Base-by-base conservation (phyloP, 2,329 filamentous ascomycete species). In the Cytospora piceae region DNA sequence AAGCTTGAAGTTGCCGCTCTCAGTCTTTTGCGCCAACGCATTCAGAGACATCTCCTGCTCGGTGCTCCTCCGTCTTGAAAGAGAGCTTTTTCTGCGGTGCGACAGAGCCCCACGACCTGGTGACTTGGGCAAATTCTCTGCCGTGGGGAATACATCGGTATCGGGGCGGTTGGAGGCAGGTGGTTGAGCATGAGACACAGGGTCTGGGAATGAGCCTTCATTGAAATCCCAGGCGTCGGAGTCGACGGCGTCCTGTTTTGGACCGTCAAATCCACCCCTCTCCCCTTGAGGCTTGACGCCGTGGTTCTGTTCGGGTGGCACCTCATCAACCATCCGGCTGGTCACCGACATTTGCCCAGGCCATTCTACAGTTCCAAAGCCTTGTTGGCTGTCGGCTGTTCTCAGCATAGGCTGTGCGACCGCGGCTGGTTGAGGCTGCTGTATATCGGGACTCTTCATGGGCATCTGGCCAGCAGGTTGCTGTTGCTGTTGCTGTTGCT, bases 201-300 rank as follows among this genome's bases (percentile, higher is more conserved):
- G 78, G 51, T 91, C 90, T 0, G 85, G 79, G 61, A 88, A 86
- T n/a, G 83, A 81, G 11, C 87, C 84, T 66, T 97, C 93, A 62
- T 94, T 92, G 71, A 99, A 99, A 73, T 96, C 94, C 95, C 95
- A 99, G 11, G 86, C 92, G 73, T 97, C 94, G 0, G 84, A 74
- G 66, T 91, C 88, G 4, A 82, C 79, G 9, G 76, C 73, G 1
- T 73, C 72, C 29, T 76, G 76, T 73, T 88, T 85, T 61, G 87
- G 82, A 29, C 78, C 73, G 20, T 78, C 71, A 46, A 81, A 79
- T 54, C 79, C 80, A 58, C 79, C 79, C n/a, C 78, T 76, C 46
- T 81, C 79, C 52, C 75, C 70, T 20, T 75, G 76, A 24, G 75
- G 74, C 59, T 83, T 80, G 15, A 75, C 77, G 3, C 75, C 74